These are phyloP conservation scores for Cladosporium sp. DNA, from an alignment of 2,329 filamentous ascomycete species.

Conservation along the genomic window DNA sequence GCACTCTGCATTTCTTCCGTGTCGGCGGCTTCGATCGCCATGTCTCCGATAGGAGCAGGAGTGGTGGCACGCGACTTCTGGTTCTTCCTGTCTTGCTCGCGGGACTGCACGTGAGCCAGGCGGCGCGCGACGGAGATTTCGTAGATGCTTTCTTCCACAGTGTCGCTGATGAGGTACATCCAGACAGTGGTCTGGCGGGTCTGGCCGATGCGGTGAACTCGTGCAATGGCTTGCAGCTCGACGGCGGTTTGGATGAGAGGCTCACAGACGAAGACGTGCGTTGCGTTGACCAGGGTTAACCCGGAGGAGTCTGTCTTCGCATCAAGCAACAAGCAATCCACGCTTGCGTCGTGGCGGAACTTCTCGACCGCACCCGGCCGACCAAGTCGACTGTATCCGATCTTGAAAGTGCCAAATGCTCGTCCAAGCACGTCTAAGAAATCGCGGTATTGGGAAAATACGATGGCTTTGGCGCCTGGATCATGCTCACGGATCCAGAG, in stretches of 20 bases:
- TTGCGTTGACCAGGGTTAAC: slow-evolving; percentile 88
- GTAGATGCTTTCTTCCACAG: slow-evolving; percentile 91
- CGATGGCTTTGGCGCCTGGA: slow-evolving; percentile 83
- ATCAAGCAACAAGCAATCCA: slow-evolving; percentile 86
- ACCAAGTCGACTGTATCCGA: slow-evolving; percentile 73
- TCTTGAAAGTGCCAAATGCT: slow-evolving; percentile 71
- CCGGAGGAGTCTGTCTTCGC: slow-evolving; percentile 86
- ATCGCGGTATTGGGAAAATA: slow-evolving; percentile 89
- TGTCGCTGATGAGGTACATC: slow-evolving; percentile 89
- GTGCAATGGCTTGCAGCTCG: slow-evolving; percentile 90
- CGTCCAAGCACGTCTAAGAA: slow-evolving; percentile 74
- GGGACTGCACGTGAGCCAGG: slow-evolving; percentile 68
- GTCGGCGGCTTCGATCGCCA: slow-evolving; percentile 77
- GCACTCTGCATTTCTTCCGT: slow-evolving; percentile 79
- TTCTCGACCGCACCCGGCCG: slow-evolving; percentile 67
- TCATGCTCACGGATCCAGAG: slow-evolving; percentile 83
- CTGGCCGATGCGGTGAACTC: slow-evolving; percentile 94
- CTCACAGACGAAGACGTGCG: slow-evolving; percentile 91
- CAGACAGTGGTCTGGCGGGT: slow-evolving; percentile 85
- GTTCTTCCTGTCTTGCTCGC: slow-evolving; percentile 26
- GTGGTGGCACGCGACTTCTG: slow-evolving; percentile 18
- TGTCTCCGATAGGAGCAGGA: slow-evolving; percentile 44
- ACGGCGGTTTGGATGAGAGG: slow-evolving; percentile 91
- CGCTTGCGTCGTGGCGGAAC: slow-evolving; percentile 73
- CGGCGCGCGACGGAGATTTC: slow-evolving; percentile 78